These are phyloP conservation scores for Fusarium sambucinum DNA, from an alignment of 2,329 filamentous ascomycete species.

Conservation along the genomic window DNA sequence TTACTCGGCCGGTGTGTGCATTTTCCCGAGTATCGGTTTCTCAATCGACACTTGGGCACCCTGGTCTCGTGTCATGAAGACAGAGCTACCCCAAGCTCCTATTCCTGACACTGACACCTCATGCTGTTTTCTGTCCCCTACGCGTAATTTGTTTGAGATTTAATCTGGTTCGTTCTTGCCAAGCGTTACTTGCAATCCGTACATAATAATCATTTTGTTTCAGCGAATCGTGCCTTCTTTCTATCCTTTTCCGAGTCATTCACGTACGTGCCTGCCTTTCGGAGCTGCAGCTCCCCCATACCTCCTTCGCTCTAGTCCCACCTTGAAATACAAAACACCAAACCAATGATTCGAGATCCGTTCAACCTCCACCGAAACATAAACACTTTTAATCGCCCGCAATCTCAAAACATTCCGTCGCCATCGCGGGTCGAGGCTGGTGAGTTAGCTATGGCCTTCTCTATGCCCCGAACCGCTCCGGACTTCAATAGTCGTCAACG, in stretches of 20 bases:
- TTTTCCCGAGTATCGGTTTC: constrained; percentile 14
- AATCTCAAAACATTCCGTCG: constrained; percentile 59
- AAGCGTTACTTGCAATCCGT: constrained; percentile 24
- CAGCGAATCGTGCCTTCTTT: constrained; percentile 4
- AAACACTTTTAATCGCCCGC: constrained; percentile 63
- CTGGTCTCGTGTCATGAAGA: constrained; percentile 31
- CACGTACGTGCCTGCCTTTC: neutral
- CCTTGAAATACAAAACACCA: constrained; percentile 49
- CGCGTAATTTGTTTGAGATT: constrained; percentile 3
- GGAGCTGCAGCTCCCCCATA: constrained; percentile 2
- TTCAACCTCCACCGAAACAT: constrained; percentile 58
- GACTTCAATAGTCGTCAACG: constrained; percentile 75
- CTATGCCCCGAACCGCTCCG: constrained; percentile 76
- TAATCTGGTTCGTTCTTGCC: constrained; percentile 13
- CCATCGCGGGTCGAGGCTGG: constrained; percentile 63
- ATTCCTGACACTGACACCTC: constrained; percentile 22
- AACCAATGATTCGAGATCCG: constrained; percentile 58
- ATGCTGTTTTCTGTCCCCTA: constrained; percentile 14
- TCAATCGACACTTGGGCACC: constrained; percentile 24
- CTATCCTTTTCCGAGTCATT: constrained; percentile 8
- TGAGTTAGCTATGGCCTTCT: constrained; percentile 72
- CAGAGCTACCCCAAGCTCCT: constrained; percentile 34
- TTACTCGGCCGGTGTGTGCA: constrained; percentile 28
- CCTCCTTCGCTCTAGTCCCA: constrained; percentile 17
- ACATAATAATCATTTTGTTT: constrained; percentile 15